phyloP scores from a whole-genome alignment of 495 filamentous ascomycete genomes.

The Penicillium coffeae region DNA sequence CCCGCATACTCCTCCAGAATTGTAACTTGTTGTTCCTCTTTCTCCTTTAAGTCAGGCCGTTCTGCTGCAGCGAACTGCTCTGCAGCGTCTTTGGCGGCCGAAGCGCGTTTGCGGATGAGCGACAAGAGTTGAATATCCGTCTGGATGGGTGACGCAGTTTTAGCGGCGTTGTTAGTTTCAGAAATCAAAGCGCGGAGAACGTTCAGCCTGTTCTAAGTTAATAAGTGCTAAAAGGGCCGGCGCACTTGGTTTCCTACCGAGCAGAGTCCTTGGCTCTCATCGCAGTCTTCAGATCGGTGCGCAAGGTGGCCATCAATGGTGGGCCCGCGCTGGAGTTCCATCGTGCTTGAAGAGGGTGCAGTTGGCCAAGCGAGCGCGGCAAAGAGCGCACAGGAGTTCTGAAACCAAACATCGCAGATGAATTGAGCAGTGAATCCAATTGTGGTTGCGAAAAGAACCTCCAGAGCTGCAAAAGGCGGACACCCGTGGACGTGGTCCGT shows the following conservation, averaged over 20 bases:
- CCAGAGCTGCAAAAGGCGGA: conserved; percentile 17
- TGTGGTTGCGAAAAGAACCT: not conserved
- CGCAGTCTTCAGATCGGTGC: conserved; percentile 56
- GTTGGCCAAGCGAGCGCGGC: conserved; percentile 5
- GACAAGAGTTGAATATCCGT: conserved; percentile 57
- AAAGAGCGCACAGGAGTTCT: not conserved
- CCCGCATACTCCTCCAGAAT: conserved; percentile 57
- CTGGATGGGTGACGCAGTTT: conserved; percentile 54
- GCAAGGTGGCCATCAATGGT: conserved; percentile 48
- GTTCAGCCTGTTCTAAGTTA: conserved; percentile 36
- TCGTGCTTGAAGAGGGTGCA: conserved; percentile 26
- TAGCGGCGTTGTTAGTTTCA: conserved; percentile 60
- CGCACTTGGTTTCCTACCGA: conserved; percentile 32
- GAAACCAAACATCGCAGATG: not conserved
- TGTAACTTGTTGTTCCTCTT: conserved; percentile 52
- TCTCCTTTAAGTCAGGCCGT: conserved; percentile 53
- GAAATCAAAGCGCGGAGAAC: conserved; percentile 59
- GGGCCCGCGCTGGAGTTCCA: conserved; percentile 44
- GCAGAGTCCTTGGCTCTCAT: conserved; percentile 58
- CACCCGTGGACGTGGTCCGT: conserved; percentile 23
- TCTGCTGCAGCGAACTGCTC: conserved; percentile 49
- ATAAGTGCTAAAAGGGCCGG: no score
- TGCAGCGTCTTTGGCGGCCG: conserved; percentile 46
- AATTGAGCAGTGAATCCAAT: no score
- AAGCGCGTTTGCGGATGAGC: conserved; percentile 52